Percentiles rank a stretch among this genome's conserved stretches.
Evolutionary conservation across 306 rosid species (phyloP).

Genomic region (Vigna radiata): DNA sequence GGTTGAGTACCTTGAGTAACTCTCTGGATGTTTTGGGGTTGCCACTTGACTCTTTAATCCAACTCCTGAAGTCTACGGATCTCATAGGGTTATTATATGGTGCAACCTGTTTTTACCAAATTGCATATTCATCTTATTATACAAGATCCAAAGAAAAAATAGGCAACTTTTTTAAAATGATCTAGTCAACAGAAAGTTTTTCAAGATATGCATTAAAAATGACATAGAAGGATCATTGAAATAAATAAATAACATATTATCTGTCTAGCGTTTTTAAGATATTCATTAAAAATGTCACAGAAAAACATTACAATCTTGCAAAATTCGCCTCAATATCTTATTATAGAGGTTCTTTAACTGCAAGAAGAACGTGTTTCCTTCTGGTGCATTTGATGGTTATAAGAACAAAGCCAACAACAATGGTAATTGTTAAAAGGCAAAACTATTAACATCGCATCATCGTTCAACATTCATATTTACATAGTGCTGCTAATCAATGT

Average conservation of each 20-base stretch:
- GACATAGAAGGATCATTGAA: neutral
- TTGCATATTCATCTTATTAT: neutral
- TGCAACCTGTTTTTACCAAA: constrained; percentile 54
- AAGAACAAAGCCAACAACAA: neutral
- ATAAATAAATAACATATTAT: too few relatives aligned
- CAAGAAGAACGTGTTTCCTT: constrained; percentile 3
- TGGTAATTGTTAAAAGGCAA: neutral
- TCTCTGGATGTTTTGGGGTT: constrained; percentile 55
- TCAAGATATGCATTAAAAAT: neutral
- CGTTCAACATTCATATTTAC: constrained; percentile 3
- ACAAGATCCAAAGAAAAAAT: constrained; percentile 18
- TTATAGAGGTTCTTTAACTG: neutral
- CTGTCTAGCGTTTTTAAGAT: neutral
- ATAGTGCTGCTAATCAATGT: neutral
- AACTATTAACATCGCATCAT: neutral
- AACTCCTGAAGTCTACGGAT: constrained; percentile 44
- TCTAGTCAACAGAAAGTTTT: neutral
- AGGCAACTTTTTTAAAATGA: neutral
- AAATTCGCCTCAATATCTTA: neutral
- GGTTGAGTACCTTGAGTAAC: constrained; percentile 65
- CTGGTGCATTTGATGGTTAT: neutral
- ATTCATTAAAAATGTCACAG: neutral
- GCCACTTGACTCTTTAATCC: constrained; percentile 46
- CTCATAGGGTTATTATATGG: constrained; percentile 46
- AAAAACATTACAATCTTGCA: neutral